Evolutionary conservation across 2,329 filamentous ascomycete genomes (phyloP).

Genomic region (Colletotrichum sp.): DNA sequence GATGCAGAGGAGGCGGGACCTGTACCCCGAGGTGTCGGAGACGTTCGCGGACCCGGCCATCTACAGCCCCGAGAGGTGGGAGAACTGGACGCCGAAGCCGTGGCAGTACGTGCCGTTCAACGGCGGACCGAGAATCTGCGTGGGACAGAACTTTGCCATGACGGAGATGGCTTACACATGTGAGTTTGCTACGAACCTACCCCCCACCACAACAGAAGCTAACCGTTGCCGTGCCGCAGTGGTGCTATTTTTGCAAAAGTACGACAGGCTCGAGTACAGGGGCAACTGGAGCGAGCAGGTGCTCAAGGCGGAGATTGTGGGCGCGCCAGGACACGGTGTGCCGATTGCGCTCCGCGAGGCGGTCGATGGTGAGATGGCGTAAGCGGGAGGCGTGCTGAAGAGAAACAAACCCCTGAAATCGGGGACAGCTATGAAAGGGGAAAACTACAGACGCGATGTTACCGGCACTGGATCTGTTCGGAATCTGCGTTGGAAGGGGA

Average conservation of each 20-base stretch:
- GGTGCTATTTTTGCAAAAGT: constrained; percentile 63
- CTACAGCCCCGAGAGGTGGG: constrained; percentile 58
- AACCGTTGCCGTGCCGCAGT: constrained; percentile 30
- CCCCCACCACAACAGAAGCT: background rate
- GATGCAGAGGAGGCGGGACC: constrained; percentile 54
- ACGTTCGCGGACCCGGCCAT: constrained; percentile 38
- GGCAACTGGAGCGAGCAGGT: constrained; percentile 49
- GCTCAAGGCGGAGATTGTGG: constrained; percentile 49
- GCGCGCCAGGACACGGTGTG: constrained; percentile 46
- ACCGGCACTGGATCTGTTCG: background rate
- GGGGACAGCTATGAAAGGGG: background rate
- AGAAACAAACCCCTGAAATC: background rate
- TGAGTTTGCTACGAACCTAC: constrained; percentile 29
- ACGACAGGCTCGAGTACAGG: constrained; percentile 55
- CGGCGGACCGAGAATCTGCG: constrained; percentile 39
- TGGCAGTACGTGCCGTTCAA: constrained; percentile 56
- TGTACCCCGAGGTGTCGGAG: constrained; percentile 50
- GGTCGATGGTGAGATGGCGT: constrained; percentile 19
- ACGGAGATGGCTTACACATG: constrained; percentile 59
- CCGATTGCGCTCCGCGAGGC: constrained; percentile 42
- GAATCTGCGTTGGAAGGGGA: background rate
- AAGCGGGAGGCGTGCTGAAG: background rate
- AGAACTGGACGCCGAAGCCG: constrained; percentile 52
- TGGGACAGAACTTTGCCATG: constrained; percentile 64
- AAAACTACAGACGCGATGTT: background rate